Conservation (phyloP, 2,329 filamentous ascomycete species). For the Colletotrichum simmondsii region DNA sequence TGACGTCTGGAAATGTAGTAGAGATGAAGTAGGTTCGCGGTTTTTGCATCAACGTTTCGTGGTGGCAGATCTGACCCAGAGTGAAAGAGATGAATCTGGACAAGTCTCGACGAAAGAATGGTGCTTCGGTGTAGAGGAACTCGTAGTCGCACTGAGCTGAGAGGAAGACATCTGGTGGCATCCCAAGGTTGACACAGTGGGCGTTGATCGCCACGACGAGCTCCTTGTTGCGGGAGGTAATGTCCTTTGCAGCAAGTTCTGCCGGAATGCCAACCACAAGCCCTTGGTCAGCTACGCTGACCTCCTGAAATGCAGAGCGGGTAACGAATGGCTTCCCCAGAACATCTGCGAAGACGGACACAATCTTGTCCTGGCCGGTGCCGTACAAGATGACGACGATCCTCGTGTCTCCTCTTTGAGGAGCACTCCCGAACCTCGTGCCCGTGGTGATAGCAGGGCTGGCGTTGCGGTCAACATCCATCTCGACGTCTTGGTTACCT, state of each 20-base stretch:
- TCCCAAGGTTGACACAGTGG: slow-evolving; percentile 78
- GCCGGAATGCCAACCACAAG: slow-evolving; percentile 76
- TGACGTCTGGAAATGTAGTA: slow-evolving; percentile 88
- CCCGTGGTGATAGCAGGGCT: slow-evolving; percentile 49
- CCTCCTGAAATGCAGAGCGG: slow-evolving; percentile 64
- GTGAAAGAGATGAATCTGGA: slow-evolving; percentile 84
- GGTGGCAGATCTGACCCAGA: slow-evolving; percentile 81
- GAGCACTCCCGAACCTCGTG: slow-evolving; percentile 56
- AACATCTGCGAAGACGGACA: slow-evolving; percentile 81
- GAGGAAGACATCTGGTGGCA: slow-evolving; percentile 73
- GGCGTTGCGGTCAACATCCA: slow-evolving; percentile 49
- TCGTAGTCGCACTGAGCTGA: slow-evolving; percentile 84
- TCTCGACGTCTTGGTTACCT: slow-evolving; percentile 37
- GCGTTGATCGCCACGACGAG: slow-evolving; percentile 79
- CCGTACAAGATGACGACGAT: slow-evolving; percentile 77
- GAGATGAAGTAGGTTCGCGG: slow-evolving; percentile 86
- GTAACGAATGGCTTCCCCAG: slow-evolving; percentile 78
- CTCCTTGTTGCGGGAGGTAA: slow-evolving; percentile 66
- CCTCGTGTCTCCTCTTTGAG: slow-evolving; percentile 65
- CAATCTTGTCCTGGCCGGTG: slow-evolving; percentile 77
- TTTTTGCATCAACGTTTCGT: slow-evolving; percentile 82
- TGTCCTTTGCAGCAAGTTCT: slow-evolving; percentile 64
- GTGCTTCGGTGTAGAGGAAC: slow-evolving; percentile 81
- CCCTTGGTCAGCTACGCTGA: slow-evolving; percentile 65
- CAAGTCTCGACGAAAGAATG: slow-evolving; percentile 80